Conservation (phyloP, 1,284 basidiomycete genomes). For the Boletus smithii region DNA sequence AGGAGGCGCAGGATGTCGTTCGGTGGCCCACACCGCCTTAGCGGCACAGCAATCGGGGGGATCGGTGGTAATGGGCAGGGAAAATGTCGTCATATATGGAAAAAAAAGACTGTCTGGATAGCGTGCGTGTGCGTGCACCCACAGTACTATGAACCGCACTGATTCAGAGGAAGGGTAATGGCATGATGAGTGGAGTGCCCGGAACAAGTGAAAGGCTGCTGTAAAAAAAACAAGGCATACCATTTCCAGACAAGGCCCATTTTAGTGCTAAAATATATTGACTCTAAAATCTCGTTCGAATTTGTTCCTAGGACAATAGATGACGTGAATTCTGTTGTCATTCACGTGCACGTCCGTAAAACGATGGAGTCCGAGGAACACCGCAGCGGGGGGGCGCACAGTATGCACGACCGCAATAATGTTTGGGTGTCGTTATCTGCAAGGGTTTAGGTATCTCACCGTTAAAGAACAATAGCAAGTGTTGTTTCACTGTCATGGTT, state of each 20-base stretch:
- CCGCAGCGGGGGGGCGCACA: background rate
- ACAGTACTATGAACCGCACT: background rate
- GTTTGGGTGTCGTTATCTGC: background rate
- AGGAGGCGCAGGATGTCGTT: slow-evolving; percentile 21
- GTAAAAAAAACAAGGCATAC: slow-evolving; percentile 24
- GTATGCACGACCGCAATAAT: background rate
- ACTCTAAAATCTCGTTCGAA: slow-evolving; percentile 1
- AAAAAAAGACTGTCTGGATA: background rate
- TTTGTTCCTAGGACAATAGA: slow-evolving; percentile 6
- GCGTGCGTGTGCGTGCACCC: background rate
- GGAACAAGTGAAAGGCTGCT: background rate
- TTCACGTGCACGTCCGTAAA: background rate
- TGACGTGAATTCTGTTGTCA: background rate
- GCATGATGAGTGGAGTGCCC: background rate
- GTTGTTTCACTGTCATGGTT: slow-evolving; percentile 1
- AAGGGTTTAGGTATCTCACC: background rate
- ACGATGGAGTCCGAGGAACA: background rate
- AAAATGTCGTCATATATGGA: slow-evolving; percentile 1
- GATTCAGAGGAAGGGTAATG: background rate
- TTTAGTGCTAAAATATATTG: slow-evolving; percentile 9
- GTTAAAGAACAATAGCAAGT: background rate
- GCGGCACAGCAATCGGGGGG: slow-evolving; percentile 21
- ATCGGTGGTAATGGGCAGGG: slow-evolving; percentile 7
- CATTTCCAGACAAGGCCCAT: slow-evolving; percentile 19
- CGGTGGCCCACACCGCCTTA: slow-evolving; percentile 23